phyloP scores from a whole-genome alignment of 2,329 filamentous ascomycete genomes.

The Colletotrichum somersetense region DNA sequence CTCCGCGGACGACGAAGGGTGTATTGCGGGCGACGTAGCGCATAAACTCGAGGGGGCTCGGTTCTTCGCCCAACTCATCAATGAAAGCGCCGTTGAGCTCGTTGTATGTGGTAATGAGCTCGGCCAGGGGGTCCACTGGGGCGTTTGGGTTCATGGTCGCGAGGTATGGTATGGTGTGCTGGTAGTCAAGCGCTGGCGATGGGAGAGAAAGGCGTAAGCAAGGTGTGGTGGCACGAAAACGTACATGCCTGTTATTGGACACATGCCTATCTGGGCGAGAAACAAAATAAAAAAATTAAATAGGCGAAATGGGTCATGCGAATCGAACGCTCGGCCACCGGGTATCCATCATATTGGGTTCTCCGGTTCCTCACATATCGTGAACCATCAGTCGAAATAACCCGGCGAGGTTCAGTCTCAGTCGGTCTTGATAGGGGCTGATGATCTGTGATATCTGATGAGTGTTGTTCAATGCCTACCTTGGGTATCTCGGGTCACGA shows the following conservation, averaged over 20 bases:
- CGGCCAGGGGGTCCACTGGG: slow-evolving; percentile 56
- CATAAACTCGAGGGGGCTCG: slow-evolving; percentile 84
- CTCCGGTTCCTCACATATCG: not conserved
- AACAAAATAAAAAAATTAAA: not conserved
- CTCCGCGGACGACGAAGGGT: slow-evolving; percentile 78
- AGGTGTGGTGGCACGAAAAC: slow-evolving; percentile 20
- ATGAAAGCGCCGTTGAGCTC: slow-evolving; percentile 75
- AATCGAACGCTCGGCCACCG: not conserved
- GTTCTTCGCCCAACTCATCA: slow-evolving; percentile 72
- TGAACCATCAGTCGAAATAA: not conserved
- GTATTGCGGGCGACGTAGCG: slow-evolving; percentile 79
- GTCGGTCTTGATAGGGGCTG: not conserved
- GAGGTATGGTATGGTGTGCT: not conserved
- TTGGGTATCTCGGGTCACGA: not conserved
- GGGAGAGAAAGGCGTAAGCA: not conserved
- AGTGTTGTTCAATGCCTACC: not conserved
- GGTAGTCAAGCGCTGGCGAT: slow-evolving; percentile 8
- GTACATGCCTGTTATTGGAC: not conserved
- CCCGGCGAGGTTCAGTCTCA: not conserved
- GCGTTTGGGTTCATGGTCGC: slow-evolving; percentile 14
- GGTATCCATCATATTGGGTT: not conserved
- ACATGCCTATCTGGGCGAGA: not conserved
- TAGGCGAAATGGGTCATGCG: not conserved
- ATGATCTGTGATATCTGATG: not conserved
- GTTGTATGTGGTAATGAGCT: slow-evolving; percentile 77